Base-by-base conservation (phyloP, 106 monocot genomes). In the Triglochin maritima region DNA sequence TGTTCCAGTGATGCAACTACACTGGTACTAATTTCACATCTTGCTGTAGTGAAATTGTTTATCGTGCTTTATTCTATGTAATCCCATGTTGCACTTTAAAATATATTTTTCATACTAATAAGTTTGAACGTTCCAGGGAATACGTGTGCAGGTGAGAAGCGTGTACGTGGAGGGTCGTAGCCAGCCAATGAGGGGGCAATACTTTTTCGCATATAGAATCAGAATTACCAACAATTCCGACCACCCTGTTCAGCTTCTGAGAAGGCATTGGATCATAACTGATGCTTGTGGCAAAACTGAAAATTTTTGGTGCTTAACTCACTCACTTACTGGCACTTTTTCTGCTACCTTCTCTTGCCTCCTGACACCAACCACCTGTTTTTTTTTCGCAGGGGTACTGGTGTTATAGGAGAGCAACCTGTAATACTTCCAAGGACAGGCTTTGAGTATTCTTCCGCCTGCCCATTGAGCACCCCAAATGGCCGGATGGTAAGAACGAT, bases 221-320 rank as follows among this genome's bases (percentile, higher is more conserved):
- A 81, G 81, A 72, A 81, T 98, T 65, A 92, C 84, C 11, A 98
- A 92, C 67, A 92, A 86, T 63, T 98, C 96, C 2, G 71, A 78
- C 51, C 87, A 74, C 5, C 79, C 91, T 54, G 91, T 92, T 57
- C 91, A 92, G 65, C 81, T 98, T 47, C 88, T 98, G 46, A 79
- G 91, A 69, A 85, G 96, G 62, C 96, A 98, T 75, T 98, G 96
- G 96, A 98, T 98, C 59, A 80, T 98, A 62, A 98, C 91, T 6
- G 96, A 98, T 81, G 96, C 76, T 52, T 78, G 77, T 79, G 91
- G 85, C 3, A 84, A 76, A 80, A 82, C 82, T 7, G 96, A 98
- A 72, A 91, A 92, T 55, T 78, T 98, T 29, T 98, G 96, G 96
- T 92, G 2, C 59, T 80, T 78, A 41, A 67, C 59, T 56, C 47